Evolutionary conservation across 2,329 filamentous ascomycete species (phyloP).

Genomic region (Epicoccum nigrum): DNA sequence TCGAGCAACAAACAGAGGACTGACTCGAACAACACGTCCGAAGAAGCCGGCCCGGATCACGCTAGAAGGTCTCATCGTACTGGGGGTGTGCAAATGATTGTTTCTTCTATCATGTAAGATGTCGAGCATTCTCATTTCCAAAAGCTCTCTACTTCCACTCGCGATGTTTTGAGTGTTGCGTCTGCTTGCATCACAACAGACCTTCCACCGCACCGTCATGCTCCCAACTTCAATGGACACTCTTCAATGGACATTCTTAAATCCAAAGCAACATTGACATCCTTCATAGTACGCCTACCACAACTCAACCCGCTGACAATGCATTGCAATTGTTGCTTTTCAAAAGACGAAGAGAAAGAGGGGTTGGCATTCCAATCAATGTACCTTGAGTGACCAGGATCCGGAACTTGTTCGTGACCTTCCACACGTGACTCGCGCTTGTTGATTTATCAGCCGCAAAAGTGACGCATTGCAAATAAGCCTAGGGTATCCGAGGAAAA

Average conservation of each 20-base stretch:
- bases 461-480: slow-evolving; percentile 10
- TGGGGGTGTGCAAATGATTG: slow-evolving; percentile 5
- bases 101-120: slow-evolving; percentile 17
- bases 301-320: slow-evolving; percentile 5
- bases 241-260: background rate
- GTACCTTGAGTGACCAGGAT: background rate
- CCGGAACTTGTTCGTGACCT: background rate
- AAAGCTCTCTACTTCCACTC: slow-evolving; percentile 2
- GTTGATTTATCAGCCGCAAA: background rate
- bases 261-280: slow-evolving; percentile 1
- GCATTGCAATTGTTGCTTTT: slow-evolving; percentile 20
- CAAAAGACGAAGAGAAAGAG: slow-evolving; percentile 16
- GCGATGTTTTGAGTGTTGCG: slow-evolving; percentile 1
- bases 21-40: background rate
- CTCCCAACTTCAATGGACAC: background rate
- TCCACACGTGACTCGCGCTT: background rate
- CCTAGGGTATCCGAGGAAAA: slow-evolving; percentile 28
- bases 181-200: slow-evolving; percentile 6
- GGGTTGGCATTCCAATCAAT: background rate
- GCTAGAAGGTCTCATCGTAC: background rate
- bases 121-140: slow-evolving; percentile 8
- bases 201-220: background rate
- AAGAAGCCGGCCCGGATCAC: too few species aligned
- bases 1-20: background rate
- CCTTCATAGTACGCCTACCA: background rate